phyloP scores from a whole-genome alignment of 2,329 filamentous ascomycete species.

The Colletotrichum horii region DNA sequence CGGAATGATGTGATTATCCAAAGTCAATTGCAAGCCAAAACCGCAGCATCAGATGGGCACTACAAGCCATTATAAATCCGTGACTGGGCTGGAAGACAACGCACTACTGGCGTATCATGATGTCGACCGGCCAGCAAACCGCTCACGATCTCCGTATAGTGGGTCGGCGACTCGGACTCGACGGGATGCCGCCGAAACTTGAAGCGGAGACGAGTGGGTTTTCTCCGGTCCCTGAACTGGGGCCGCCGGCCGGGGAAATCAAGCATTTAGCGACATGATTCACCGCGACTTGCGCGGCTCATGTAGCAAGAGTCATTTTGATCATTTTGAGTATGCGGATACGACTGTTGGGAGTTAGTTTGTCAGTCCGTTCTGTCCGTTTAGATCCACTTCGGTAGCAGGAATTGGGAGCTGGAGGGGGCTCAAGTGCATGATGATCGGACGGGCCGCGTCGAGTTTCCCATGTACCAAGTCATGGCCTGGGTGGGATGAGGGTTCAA shows the following conservation, averaged over 20 bases:
- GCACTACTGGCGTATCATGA: not conserved
- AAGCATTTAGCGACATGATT: not conserved
- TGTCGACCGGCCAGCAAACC: not conserved
- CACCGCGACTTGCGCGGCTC: not conserved
- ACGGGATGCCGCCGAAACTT: slow-evolving; percentile 2
- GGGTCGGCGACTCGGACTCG: slow-evolving; percentile 8
- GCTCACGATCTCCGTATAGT: not conserved
- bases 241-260: not conserved
- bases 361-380: not conserved
- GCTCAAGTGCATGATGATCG: not conserved
- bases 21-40: not conserved
- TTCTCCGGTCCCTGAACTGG: not conserved
- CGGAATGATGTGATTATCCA: not conserved
- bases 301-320: not conserved
- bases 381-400: not conserved
- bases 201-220: not conserved
- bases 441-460: not conserved
- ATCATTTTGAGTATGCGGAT: not conserved
- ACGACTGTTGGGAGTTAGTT: not conserved
- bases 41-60: not conserved
- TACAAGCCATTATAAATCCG: not conserved
- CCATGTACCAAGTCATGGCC: not conserved
- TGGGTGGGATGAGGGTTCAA: not conserved
- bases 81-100: not conserved
- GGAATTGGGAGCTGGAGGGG: not conserved